phyloP scores from a whole-genome alignment of 176 grass and related monocot genomes.

The Dendrocalamus sinicus region DNA sequence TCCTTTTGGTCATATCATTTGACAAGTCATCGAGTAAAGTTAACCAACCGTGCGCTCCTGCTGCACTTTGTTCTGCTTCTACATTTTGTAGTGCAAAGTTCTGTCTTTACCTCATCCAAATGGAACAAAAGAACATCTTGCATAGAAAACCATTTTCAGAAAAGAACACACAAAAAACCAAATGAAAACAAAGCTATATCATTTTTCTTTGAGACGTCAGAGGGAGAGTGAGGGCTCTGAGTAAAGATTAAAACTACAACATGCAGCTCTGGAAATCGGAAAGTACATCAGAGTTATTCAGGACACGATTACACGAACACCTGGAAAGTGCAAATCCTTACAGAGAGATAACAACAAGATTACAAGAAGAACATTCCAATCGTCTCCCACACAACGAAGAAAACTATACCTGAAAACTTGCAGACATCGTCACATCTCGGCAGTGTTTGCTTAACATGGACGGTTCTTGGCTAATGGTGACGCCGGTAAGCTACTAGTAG shows the following conservation, averaged over 20 bases:
- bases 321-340: slow-evolving; percentile 11
- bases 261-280: not conserved
- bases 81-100: slow-evolving; percentile 11
- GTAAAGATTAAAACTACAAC: not conserved
- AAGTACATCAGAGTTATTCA: slow-evolving; percentile 44
- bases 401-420: slow-evolving; percentile 27
- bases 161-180: not conserved
- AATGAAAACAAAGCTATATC: not conserved
- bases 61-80: slow-evolving; percentile 36
- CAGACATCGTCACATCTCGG: slow-evolving; percentile 30
- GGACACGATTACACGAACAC: not conserved
- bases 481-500: not conserved
- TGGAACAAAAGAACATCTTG: not conserved
- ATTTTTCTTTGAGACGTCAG: not conserved
- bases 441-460: slow-evolving; percentile 41
- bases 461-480: not conserved
- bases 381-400: not conserved
- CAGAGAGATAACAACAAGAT: slow-evolving; percentile 6
- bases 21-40: slow-evolving; percentile 39
- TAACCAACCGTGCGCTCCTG: slow-evolving; percentile 34
- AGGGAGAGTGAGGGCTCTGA: not conserved
- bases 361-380: not conserved
- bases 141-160: not conserved
- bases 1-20: slow-evolving; percentile 43
- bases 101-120: slow-evolving; percentile 41